Base-by-base conservation (phyloP, 2,329 filamentous ascomycete species). In the Pseudogymnoascus sp. region DNA sequence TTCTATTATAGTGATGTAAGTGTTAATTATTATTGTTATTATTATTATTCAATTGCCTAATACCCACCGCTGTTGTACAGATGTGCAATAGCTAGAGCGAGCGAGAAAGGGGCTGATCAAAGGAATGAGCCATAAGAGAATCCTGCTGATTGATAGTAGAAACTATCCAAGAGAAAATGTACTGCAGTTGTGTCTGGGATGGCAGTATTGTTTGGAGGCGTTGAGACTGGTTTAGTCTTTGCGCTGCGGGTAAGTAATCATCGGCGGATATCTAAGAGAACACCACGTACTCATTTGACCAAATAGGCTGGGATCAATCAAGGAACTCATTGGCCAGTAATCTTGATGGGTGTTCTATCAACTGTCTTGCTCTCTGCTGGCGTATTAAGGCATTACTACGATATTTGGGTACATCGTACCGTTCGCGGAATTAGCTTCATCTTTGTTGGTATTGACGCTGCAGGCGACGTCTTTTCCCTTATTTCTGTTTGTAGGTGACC, bases 351-450 rank as follows among this genome's bases (percentile, higher is more conserved):
- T 1, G 81, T 84, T 0, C 72, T 89, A 0, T 86, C 87, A 0
- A 86, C 87, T 0, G 72, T 78, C 0, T 77, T 90, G 2, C 79
- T 90, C 1, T 85, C 84, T 1, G 80, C 84, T 1, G 88, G 88
- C 0, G 88, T 90, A 0, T 74, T 89, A 6, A 76, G 84, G 2
- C 87, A 90, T 70, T 90, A 90, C 68, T 84, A 82, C 77, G 87
- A 90, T 66, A 89, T 91, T 22, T 89, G 84, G 69, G 71, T 79
- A 2, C 82, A 89, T 67, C 80, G 84, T 6, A 89, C 86, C 0
- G 87, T 89, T 1, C 79, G 86, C 12, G 87, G 88, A 6, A 89
- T 90, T 40, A 89, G 86, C 0, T 90, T 90, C 72, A 76, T 89
- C 2, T 91, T 91, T 67, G 86, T 89, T 0, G 84, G 78, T 1